These are phyloP conservation scores for Cenchrus americanus DNA, from an alignment of 176 grass and related monocot species.

Conservation along the genomic window DNA sequence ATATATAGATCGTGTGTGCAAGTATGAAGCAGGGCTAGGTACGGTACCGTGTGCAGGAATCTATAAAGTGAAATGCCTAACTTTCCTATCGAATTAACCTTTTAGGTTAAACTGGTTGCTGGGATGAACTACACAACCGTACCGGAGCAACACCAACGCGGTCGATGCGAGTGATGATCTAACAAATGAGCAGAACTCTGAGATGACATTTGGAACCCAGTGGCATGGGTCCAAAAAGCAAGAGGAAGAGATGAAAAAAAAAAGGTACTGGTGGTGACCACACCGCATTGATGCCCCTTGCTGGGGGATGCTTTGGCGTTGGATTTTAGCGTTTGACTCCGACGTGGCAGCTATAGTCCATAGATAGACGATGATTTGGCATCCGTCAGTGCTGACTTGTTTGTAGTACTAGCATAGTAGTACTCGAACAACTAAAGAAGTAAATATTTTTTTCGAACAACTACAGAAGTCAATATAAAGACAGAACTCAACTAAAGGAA, in stretches of 20 bases:
- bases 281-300: not conserved
- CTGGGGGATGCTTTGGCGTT: slow-evolving; percentile 6
- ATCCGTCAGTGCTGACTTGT: not conserved
- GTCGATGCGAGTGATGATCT: too few relatives aligned
- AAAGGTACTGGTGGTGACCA: slow-evolving; percentile 1
- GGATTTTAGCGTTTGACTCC: slow-evolving; percentile 34
- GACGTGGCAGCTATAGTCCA: not conserved
- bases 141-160: too few relatives aligned
- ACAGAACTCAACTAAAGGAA: too few relatives aligned
- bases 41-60: too few relatives aligned
- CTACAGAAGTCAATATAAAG: not conserved
- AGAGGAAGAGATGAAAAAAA: not conserved
- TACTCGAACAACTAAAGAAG: not conserved
- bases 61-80: too few relatives aligned
- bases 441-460: not conserved
- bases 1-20: too few relatives aligned
- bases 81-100: too few relatives aligned
- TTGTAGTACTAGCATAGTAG: not conserved
- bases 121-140: too few relatives aligned
- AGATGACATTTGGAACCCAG: not conserved
- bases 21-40: too few relatives aligned
- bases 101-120: too few relatives aligned
- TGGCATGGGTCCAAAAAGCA: not conserved
- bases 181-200: not conserved
- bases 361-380: not conserved